Percentiles rank a stretch among this genome's conserved stretches.
These are phyloP conservation scores for Tribonema minus DNA, from an alignment of 108 stramenopile species.

Conservation along the genomic window DNA sequence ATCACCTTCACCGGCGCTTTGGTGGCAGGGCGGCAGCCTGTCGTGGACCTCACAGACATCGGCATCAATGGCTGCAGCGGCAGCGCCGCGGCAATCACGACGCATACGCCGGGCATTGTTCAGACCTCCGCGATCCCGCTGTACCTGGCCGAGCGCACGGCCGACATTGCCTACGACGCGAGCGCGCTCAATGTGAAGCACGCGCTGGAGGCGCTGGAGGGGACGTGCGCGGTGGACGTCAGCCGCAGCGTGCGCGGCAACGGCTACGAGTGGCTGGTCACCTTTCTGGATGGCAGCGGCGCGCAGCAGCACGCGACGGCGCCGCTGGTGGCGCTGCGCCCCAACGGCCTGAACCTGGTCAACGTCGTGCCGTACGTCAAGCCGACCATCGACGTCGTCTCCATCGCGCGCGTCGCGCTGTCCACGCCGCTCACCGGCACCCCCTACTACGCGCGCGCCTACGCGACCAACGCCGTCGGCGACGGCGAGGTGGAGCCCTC, in stretches of 20 bases:
- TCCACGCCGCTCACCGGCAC: slow-evolving; percentile 33
- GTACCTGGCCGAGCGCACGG: slow-evolving; percentile 68
- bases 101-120: slow-evolving; percentile 1
- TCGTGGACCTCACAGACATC: slow-evolving; percentile 43
- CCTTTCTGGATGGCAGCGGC: slow-evolving; percentile 9
- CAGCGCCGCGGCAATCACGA: neutral
- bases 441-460: slow-evolving; percentile 50
- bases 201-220: slow-evolving; percentile 62
- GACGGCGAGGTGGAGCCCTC: slow-evolving; percentile 54
- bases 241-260: slow-evolving; percentile 52
- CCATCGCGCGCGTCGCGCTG: slow-evolving; percentile 3
- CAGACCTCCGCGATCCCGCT: slow-evolving; percentile 59
- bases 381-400: neutral
- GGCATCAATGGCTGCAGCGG: slow-evolving; percentile 44
- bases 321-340: slow-evolving; percentile 15
- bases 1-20: slow-evolving; percentile 67
- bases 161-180: slow-evolving; percentile 64
- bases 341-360: slow-evolving; percentile 26
- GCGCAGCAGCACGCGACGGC: too few species aligned
- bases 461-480: slow-evolving; percentile 32
- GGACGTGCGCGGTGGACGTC: slow-evolving; percentile 66
- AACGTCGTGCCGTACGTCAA: slow-evolving; percentile 11
- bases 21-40: slow-evolving; percentile 67
- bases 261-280: slow-evolving; percentile 59
- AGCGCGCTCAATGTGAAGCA: slow-evolving; percentile 64